Evolutionary conservation across 164 flowering plant species (phyloP).

Genomic region (Dillenia turbinata): DNA sequence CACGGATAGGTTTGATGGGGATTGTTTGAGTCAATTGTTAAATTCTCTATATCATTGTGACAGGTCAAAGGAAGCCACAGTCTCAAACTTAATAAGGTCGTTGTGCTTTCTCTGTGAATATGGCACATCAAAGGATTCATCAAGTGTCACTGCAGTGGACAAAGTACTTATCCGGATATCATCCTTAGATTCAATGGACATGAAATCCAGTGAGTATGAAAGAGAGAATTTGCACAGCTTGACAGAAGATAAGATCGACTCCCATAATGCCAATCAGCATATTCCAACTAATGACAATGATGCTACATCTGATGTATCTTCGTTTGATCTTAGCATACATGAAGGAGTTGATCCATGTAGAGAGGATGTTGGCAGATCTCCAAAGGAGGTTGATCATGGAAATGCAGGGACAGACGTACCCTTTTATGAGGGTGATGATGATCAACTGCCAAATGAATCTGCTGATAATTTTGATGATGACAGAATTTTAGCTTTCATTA

Average conservation of each 20-base stretch:
- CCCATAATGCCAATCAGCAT: not conserved
- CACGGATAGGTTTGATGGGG: constrained; percentile 31
- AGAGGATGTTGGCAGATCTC: too few relatives aligned
- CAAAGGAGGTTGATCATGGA: too few relatives aligned
- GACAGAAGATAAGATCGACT: constrained; percentile 7
- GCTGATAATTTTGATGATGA: not conserved
- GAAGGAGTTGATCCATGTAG: too few relatives aligned
- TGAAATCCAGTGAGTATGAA: constrained; percentile 1
- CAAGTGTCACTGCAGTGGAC: constrained; percentile 4
- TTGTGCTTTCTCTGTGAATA: constrained; percentile 41
- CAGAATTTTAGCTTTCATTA: too few relatives aligned
- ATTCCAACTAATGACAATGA: constrained; percentile 2
- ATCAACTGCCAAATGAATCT: not conserved
- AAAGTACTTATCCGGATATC: not conserved
- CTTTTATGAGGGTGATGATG: too few relatives aligned
- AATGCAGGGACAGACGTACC: too few relatives aligned
- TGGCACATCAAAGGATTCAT: constrained; percentile 2
- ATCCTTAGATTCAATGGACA: constrained; percentile 1
- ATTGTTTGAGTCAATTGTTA: constrained; percentile 34
- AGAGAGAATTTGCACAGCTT: not conserved
- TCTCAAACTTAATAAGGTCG: constrained; percentile 45
- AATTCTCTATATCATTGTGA: constrained; percentile 26
- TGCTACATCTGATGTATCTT: not conserved
- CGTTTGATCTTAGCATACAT: too few relatives aligned
- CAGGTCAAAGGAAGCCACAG: constrained; percentile 39